Evolutionary conservation across 1,284 basidiomycete genomes (phyloP).

Genomic region (Irpex sp.): DNA sequence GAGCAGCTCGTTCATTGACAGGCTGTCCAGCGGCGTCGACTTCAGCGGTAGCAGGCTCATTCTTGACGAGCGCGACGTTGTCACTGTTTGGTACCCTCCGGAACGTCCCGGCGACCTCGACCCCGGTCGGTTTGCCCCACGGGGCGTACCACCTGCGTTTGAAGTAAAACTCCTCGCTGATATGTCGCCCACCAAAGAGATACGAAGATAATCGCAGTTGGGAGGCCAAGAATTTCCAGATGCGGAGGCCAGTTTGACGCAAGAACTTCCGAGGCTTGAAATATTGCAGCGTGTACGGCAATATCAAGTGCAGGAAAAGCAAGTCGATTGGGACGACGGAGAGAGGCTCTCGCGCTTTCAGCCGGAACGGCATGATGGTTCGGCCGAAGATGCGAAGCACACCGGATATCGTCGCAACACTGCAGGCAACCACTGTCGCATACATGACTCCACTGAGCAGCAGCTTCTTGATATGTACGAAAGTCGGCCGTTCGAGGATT

Average conservation of each 20-base stretch:
- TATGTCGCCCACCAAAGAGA: constrained; percentile 70
- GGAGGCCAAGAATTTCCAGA: constrained; percentile 65
- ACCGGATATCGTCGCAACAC: constrained; percentile 65
- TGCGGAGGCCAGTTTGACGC: constrained; percentile 41
- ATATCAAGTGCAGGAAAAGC: constrained; percentile 74
- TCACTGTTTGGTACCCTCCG: constrained; percentile 81
- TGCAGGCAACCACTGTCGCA: constrained; percentile 69
- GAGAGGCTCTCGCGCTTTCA: constrained; percentile 76
- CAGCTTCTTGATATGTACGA: constrained; percentile 82
- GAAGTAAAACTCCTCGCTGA: constrained; percentile 55
- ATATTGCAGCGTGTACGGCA: constrained; percentile 77
- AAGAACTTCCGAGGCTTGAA: constrained; percentile 63
- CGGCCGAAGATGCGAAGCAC: constrained; percentile 53
- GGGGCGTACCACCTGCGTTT: constrained; percentile 35
- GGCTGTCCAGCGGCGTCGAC: constrained; percentile 62
- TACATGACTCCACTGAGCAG: constrained; percentile 85
- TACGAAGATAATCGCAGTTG: constrained; percentile 75
- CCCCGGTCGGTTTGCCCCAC: constrained; percentile 30
- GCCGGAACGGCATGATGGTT: constrained; percentile 72
- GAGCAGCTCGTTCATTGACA: constrained; percentile 49
- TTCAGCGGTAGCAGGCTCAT: constrained; percentile 69
- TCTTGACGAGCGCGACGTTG: constrained; percentile 70
- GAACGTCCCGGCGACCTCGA: constrained; percentile 52
- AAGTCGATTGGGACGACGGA: constrained; percentile 86
- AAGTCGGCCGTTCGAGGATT: constrained; percentile 81